Conservation (phyloP, 108 stramenopile genomes). For the Cylindrotheca closterium region DNA sequence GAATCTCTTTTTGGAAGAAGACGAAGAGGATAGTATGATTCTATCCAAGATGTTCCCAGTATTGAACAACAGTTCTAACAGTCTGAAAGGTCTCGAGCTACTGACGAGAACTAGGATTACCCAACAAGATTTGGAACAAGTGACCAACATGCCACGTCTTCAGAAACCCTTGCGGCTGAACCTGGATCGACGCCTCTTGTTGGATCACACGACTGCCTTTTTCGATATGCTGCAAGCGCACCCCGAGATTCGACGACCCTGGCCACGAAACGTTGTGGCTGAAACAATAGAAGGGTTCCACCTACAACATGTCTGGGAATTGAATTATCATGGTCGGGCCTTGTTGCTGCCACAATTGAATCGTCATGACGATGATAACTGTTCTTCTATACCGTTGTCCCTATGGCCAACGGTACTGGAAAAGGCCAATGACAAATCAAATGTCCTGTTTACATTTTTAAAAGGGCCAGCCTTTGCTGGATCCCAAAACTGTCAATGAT, state of each 20-base stretch:
- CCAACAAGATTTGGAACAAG: not conserved
- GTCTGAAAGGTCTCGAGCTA: not conserved
- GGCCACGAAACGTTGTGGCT: not conserved
- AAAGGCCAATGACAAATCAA: not conserved
- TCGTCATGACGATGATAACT: too few relatives aligned
- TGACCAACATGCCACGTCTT: not conserved
- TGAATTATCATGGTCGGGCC: not conserved
- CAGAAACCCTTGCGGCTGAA: not conserved
- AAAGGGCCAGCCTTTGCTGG: not conserved
- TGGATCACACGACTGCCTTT: not conserved
- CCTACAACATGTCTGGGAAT: not conserved
- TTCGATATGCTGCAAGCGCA: not conserved
- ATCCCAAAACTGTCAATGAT: not conserved
- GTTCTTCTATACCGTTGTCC: not conserved
- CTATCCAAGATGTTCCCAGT: not conserved
- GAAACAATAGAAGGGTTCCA: not conserved
- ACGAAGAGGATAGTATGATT: not conserved
- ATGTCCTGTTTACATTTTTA: not conserved
- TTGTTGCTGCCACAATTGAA: not conserved
- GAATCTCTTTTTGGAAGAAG: not conserved
- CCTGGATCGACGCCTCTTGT: not conserved
- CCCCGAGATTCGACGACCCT: not conserved
- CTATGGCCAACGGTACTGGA: not conserved
- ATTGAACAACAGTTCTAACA: not conserved
- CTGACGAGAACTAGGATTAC: not conserved